Percentiles rank a stretch among this genome's conserved stretches.
Conservation (phyloP, 345 rosid genomes). For the Linum lewisii region DNA sequence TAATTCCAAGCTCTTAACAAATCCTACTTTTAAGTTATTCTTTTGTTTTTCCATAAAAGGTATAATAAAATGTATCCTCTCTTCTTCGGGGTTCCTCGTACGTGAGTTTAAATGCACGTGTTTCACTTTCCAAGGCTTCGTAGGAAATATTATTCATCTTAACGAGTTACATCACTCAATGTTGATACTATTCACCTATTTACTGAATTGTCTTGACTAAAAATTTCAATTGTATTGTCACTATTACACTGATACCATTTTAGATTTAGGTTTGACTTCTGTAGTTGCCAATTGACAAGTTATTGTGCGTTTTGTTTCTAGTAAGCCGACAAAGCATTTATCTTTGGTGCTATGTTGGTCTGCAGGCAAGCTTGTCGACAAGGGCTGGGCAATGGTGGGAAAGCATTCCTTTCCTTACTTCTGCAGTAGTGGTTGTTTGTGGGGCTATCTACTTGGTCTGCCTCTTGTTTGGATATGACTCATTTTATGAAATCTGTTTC, state of each 20-base stretch:
- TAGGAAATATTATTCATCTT: background rate
- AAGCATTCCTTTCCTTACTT: slow-evolving; percentile 74
- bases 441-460: slow-evolving; percentile 62
- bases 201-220: background rate
- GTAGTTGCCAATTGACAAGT: background rate
- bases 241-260: background rate
- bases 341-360: slow-evolving; percentile 5
- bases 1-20: background rate
- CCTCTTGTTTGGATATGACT: slow-evolving; percentile 80
- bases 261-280: background rate
- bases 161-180: background rate
- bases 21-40: background rate
- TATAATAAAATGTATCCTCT: background rate
- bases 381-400: slow-evolving; percentile 86
- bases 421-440: slow-evolving; percentile 61
- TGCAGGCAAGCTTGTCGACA: slow-evolving; percentile 76
- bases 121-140: background rate
- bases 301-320: background rate
- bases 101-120: background rate
- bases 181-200: background rate
- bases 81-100: background rate
- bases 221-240: background rate
- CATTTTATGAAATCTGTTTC: slow-evolving; percentile 77
- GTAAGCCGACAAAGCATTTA: background rate
- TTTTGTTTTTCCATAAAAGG: background rate